Conservation (phyloP, 2,329 filamentous ascomycete genomes). For the Drechslerella coelobrocha region DNA sequence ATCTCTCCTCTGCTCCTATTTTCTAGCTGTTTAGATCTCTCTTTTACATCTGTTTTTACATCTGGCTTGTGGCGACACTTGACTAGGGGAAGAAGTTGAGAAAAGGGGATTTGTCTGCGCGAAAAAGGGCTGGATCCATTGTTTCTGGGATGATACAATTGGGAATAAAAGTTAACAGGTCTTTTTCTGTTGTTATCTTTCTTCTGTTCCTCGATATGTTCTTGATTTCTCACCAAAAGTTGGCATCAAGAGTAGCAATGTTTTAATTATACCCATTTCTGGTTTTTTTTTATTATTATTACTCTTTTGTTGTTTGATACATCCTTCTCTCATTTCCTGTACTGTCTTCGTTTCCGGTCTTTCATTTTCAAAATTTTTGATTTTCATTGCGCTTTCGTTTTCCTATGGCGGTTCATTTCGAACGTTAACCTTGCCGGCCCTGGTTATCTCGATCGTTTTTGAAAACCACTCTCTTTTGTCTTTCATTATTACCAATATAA, state of each 20-base stretch:
- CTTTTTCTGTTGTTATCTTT: conserved; percentile 35
- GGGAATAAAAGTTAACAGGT: conserved; percentile 50
- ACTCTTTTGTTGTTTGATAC: conserved; percentile 7
- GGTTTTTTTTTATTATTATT: conserved; percentile 14
- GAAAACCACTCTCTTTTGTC: conserved; percentile 24
- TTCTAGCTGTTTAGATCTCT: conserved; percentile 48
- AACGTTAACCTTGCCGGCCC: conserved; percentile 43
- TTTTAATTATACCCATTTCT: conserved; percentile 46
- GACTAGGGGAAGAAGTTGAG: conserved; percentile 39
- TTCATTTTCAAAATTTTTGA: conserved; percentile 3
- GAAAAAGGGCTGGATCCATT: conserved; percentile 43
- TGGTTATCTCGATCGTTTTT: conserved; percentile 42
- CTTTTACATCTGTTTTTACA: conserved; percentile 46
- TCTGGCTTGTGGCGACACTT: conserved; percentile 50
- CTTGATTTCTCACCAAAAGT: conserved; percentile 26
- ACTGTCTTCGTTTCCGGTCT: conserved; percentile 12
- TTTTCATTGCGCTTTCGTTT: neutral
- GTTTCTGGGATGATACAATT: conserved; percentile 44
- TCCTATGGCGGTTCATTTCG: conserved; percentile 10
- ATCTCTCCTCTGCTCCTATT: conserved; percentile 44
- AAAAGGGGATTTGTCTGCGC: conserved; percentile 32
- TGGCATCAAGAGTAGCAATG: conserved; percentile 49
- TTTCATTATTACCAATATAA: conserved; percentile 35
- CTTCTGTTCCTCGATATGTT: conserved; percentile 11
- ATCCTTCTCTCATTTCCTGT: neutral